phyloP scores from a whole-genome alignment of 345 rosid species.

The Eucalyptus paniculata region DNA sequence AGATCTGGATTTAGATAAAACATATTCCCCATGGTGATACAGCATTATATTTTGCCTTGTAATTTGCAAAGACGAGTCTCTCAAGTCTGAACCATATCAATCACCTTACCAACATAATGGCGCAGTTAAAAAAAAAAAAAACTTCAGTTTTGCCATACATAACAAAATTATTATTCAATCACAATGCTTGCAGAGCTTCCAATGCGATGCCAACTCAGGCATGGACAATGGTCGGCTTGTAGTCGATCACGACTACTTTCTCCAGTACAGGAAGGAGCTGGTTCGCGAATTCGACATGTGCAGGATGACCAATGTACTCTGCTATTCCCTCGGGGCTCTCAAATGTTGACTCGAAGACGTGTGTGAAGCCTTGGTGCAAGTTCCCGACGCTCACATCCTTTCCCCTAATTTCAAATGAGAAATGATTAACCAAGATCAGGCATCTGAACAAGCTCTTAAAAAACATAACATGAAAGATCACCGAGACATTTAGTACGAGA shows the following conservation, averaged over 20 bases:
- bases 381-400: constrained; percentile 68
- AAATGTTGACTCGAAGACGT: constrained; percentile 58
- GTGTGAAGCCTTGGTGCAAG: constrained; percentile 75
- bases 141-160: neutral
- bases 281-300: constrained; percentile 48
- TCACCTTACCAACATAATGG: neutral
- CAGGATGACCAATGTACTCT: constrained; percentile 58
- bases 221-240: constrained; percentile 43
- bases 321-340: constrained; percentile 59
- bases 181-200: neutral
- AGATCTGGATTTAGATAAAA: neutral
- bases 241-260: constrained; percentile 50
- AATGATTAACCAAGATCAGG: neutral
- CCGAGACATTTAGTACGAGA: neutral
- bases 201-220: neutral
- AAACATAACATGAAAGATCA: neutral
- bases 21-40: neutral
- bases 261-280: constrained; percentile 31
- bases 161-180: neutral
- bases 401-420: constrained; percentile 31
- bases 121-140: no score
- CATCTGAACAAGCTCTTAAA: neutral
- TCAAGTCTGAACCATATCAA: neutral
- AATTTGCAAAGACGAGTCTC: neutral
- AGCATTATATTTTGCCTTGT: neutral